Percentiles rank a stretch among this genome's conserved stretches.
Evolutionary conservation across 2,329 filamentous ascomycete genomes (phyloP).

Genomic region (Cladobotryum protrusum): DNA sequence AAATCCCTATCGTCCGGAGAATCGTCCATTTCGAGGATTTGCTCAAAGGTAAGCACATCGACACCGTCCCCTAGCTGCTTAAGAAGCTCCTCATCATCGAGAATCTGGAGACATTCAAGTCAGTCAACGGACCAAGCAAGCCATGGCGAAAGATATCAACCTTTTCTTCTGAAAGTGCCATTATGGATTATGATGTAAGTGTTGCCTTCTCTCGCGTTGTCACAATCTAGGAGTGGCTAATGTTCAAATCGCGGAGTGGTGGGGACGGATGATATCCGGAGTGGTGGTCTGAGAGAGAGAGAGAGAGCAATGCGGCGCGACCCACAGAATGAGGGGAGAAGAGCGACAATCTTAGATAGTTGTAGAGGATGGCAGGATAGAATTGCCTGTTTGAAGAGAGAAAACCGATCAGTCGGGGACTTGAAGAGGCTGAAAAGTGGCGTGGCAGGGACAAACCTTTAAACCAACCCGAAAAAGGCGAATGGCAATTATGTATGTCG

Average conservation of each 20-base stretch:
- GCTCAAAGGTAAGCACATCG: constrained; percentile 75
- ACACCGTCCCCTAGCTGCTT: constrained; percentile 66
- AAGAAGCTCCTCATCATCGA: constrained; percentile 43
- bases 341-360: background rate
- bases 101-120: constrained; percentile 29
- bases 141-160: constrained; percentile 17
- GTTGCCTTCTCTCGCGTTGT: background rate
- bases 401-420: background rate
- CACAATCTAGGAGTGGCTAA: background rate
- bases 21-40: constrained; percentile 99
- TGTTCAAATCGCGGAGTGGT: constrained; percentile 6
- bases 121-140: background rate
- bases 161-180: constrained; percentile 28
- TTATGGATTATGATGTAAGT: constrained; percentile 13
- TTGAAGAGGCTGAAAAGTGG: background rate
- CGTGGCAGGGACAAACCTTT: background rate
- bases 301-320: background rate
- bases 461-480: too few species aligned
- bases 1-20: constrained; percentile 73
- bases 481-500: too few species aligned
- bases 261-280: constrained; percentile 4
- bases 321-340: background rate
- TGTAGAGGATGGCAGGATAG: background rate
- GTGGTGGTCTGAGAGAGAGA: constrained; percentile 3
- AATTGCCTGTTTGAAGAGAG: background rate